Base-by-base conservation (phyloP, 2,329 filamentous ascomycete genomes). In the Colletotrichum tofieldiae region DNA sequence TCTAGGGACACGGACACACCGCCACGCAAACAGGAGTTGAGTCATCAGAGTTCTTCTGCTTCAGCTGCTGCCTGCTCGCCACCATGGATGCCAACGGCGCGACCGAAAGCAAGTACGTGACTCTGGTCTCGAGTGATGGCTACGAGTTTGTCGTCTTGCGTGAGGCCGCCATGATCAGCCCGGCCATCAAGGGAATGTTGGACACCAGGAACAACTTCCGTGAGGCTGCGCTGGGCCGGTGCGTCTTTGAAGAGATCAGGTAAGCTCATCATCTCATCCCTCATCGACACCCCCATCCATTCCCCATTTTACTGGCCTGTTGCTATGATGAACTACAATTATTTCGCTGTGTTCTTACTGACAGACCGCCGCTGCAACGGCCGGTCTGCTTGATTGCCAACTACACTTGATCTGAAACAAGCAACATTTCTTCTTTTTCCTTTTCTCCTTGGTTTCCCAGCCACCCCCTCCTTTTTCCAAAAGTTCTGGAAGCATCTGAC, bases 141-240 rank as follows among this genome's bases (percentile, higher is more conserved):
- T 94, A 91, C 80, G 93, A 94, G 84, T 95, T 94, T 79, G 90
- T 93, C 74, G 87, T 95, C 63, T 85, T 93, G 67, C 90, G 93
- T 65, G 92, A 93, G 61, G 91, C 93, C 3, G 90, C 93, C 72
- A 86, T 90, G 77, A 85, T 93, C 78, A 93, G 92, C 76, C 91
- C 91, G 43, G 89, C 91, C 71, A 92, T 96, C 83, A 93, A 90
- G 83, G 88, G 90, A 80, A 94, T 94, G 89, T 84, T 96, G 72
- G 91, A 94, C 77, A 89, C 91, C 20, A 86, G 88, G 76, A 92
- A 92, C 79, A 88, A 88, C 76, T 94, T 94, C 77, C 78, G 84
- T 60, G 93, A 95, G 82, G 88, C 90, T 5, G 85, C 85, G 72
- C 86, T 89, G 37, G 91, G 91, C 64, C 88, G 90, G 56, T 93